Percentiles rank a stretch among this genome's conserved stretches.
Evolutionary conservation across 1,284 basidiomycete species (phyloP).

Genomic region (Sutorius eximius): DNA sequence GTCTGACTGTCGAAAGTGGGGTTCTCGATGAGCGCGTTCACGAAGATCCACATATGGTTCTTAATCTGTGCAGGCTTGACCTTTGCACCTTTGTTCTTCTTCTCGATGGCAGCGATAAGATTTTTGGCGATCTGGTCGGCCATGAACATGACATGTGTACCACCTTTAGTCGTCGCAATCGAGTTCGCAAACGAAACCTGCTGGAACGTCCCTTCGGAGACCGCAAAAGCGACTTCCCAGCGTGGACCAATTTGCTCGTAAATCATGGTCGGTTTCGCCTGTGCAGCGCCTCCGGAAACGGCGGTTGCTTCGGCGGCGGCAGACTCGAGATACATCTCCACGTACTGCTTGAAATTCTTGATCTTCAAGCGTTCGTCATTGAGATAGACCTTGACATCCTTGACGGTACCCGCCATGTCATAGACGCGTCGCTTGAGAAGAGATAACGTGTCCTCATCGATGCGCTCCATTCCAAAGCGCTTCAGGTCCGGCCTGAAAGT

Average conservation of each 20-base stretch:
- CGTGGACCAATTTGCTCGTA: slow-evolving; percentile 81
- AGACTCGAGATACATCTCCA: slow-evolving; percentile 88
- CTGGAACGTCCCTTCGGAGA: slow-evolving; percentile 89
- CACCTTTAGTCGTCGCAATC: slow-evolving; percentile 96
- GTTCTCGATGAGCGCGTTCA: slow-evolving; percentile 96
- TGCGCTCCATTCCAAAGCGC: slow-evolving; percentile 90
- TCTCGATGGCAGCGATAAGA: slow-evolving; percentile 78
- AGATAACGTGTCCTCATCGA: slow-evolving; percentile 91
- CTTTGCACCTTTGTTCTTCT: slow-evolving; percentile 95
- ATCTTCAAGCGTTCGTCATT: slow-evolving; percentile 93
- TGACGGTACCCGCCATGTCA: slow-evolving; percentile 95
- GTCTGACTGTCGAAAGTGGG: slow-evolving; percentile 99
- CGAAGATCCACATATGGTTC: slow-evolving; percentile 98
- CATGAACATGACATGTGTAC: slow-evolving; percentile 89
- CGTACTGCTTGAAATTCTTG: slow-evolving; percentile 97
- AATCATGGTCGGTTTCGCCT: slow-evolving; percentile 76
- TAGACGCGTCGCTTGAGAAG: slow-evolving; percentile 95
- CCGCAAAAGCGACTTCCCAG: slow-evolving; percentile 96
- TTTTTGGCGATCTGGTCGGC: slow-evolving; percentile 89
- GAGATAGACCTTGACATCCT: slow-evolving; percentile 90
- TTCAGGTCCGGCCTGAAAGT: slow-evolving; percentile 93
- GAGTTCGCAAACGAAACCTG: slow-evolving; percentile 99
- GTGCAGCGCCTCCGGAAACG: slow-evolving; percentile 70
- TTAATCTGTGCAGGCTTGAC: slow-evolving; percentile 94
- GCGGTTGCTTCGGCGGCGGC: slow-evolving; percentile 66